Base-by-base conservation (phyloP, 2,329 filamentous ascomycete species). In the Cladorrhinum sp. region DNA sequence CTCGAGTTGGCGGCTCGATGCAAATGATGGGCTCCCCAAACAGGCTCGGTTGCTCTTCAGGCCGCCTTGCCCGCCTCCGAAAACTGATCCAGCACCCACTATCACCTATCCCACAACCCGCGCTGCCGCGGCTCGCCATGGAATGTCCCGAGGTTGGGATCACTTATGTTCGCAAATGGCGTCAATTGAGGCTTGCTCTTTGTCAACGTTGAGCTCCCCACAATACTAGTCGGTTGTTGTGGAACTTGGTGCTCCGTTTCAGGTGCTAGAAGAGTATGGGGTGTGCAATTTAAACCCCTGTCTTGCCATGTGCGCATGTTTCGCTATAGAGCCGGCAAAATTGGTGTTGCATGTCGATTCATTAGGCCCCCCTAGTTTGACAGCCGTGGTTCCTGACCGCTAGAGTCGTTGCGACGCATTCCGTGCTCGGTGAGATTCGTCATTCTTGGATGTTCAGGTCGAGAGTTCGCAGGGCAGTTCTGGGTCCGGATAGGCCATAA, bases 321-420 rank as follows among this genome's bases (percentile, higher is more conserved):
- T 66, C 63, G 66, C 65, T 66, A 67, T 66, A 69, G 67, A 68
- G 63, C 69, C 66, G 67, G 71, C 67, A 73, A 72, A 73, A 73
- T 67, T 62, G 53, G 59, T 63, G 57, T 32, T 61, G 60, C 60
- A 65, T 64, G 24, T 58, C 57, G 32, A 48, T 55, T 59, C 56
- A 62, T 57, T 62, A 50, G 48, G 45, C 18, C 59, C 38, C 27
- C 50, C 50, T 58, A 59, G 58, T 54, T 45, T 50, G 53, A 60
- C 62, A 63, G 41, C 36, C 32, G 41, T 36, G 59, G 61, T 62
- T 60, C 60, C 50, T 61, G 62, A 48, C 52, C 59, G 57, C 54
- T 25, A 49, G 54, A 41, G 49, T 53, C 10, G 22, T 27, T 56
- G 54, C 50, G 18, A 57, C 52, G 12, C 27, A 32, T 58, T 32